phyloP scores from a whole-genome alignment of 306 rosid genomes.

The Malus asiatica region DNA sequence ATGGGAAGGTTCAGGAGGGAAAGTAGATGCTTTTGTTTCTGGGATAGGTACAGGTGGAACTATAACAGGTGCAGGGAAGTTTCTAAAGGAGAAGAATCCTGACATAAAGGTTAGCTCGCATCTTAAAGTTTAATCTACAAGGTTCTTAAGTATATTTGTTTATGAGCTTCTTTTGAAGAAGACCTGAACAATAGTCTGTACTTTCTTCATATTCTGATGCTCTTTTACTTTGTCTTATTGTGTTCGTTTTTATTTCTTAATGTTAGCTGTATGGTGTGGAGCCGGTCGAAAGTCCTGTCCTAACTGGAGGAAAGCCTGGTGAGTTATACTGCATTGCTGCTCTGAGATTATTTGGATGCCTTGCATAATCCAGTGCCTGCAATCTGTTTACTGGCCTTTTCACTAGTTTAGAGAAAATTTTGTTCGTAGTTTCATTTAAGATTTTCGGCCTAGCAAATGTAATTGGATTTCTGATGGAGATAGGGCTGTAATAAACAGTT shows the following conservation, averaged over 20 bases:
- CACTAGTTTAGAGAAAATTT: neutral
- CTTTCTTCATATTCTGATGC: neutral
- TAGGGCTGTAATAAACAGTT: neutral
- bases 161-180: neutral
- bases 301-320: constrained; percentile 89
- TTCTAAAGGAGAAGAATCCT: constrained; percentile 70
- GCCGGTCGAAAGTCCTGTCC: constrained; percentile 72
- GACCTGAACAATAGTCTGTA: neutral
- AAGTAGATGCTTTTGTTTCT: constrained; percentile 57
- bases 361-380: neutral
- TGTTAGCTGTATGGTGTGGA: constrained; percentile 65
- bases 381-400: neutral
- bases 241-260: neutral
- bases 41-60: constrained; percentile 88
- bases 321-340: constrained; percentile 13
- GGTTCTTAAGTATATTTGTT: neutral
- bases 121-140: neutral
- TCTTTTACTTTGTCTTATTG: constrained; percentile 4
- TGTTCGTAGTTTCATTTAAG: neutral
- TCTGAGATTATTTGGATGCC: neutral
- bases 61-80: constrained; percentile 73
- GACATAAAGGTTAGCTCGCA: constrained; percentile 44
- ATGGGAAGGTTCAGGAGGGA: constrained; percentile 68
- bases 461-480: neutral
- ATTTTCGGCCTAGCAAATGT: neutral